Evolutionary conservation across 2,329 filamentous ascomycete species (phyloP).

Genomic region (Camillea tinctor): DNA sequence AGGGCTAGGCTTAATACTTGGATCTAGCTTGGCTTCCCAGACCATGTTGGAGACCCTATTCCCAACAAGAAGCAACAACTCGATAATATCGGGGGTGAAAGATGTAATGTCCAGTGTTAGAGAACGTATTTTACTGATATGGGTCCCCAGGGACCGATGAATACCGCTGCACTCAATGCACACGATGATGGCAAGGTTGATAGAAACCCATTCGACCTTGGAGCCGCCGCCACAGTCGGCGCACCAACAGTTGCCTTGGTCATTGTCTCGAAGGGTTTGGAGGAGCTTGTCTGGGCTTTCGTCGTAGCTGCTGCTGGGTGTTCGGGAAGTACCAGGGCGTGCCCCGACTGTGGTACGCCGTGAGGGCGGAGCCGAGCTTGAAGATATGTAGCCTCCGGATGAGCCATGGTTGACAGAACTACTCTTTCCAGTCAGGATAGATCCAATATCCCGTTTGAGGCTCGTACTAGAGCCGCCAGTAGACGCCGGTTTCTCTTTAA

Average conservation of each 20-base stretch:
- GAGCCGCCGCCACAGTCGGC: conserved; percentile 88
- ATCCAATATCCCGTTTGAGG: conserved; percentile 82
- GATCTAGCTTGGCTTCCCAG: conserved; percentile 86
- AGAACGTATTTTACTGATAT: conserved; percentile 96
- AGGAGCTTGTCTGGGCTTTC: conserved; percentile 84
- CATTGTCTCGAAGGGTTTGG: conserved; percentile 81
- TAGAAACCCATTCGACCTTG: conserved; percentile 98
- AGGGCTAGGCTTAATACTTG: conserved; percentile 67
- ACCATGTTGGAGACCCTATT: conserved; percentile 96
- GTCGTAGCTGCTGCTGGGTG: conserved; percentile 70
- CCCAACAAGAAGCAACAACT: conserved; percentile 85
- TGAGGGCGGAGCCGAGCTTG: conserved; percentile 58
- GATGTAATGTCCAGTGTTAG: conserved; percentile 93
- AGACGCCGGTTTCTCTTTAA: conserved; percentile 49
- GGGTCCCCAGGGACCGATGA: conserved; percentile 90
- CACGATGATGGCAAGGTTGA: conserved; percentile 92
- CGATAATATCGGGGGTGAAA: conserved; percentile 95
- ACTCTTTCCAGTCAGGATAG: conserved; percentile 89
- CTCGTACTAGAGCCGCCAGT: conserved; percentile 53
- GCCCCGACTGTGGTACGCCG: conserved; percentile 91
- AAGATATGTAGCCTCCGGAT: conserved; percentile 51
- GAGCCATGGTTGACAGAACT: conserved; percentile 59
- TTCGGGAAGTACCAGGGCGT: conserved; percentile 69
- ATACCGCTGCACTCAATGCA: conserved; percentile 99
- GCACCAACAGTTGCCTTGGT: conserved; percentile 90